A percentile compares a stretch with the other conserved stretches of the same genome.
Evolutionary conservation across 495 filamentous ascomycete genomes (phyloP).

Genomic region (Podospora didyma): DNA sequence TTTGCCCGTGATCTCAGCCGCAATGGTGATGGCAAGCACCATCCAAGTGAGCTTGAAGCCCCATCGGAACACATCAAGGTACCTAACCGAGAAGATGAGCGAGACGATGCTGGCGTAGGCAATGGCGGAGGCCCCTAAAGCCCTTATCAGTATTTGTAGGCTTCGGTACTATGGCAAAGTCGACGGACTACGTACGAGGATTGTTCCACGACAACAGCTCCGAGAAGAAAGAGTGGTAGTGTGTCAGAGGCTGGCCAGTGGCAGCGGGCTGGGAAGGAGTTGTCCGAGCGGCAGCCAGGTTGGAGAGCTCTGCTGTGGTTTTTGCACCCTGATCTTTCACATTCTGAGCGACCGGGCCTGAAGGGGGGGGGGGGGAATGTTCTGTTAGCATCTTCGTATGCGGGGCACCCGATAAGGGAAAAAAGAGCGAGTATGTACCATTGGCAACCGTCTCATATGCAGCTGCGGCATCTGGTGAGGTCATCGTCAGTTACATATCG

Average conservation of each 20-base stretch:
- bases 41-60: constrained; percentile 80
- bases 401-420: neutral
- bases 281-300: constrained; percentile 66
- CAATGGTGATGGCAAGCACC: constrained; percentile 61
- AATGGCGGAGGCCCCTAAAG: constrained; percentile 74
- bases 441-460: constrained; percentile 37
- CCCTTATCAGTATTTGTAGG: constrained; percentile 24
- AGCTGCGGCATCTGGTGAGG: constrained; percentile 35
- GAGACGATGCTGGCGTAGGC: constrained; percentile 69
- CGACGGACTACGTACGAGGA: constrained; percentile 34
- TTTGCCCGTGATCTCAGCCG: constrained; percentile 73
- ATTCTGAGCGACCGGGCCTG: constrained; percentile 74
- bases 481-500: constrained; percentile 15
- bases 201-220: constrained; percentile 70
- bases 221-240: constrained; percentile 95
- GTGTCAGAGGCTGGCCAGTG: constrained; percentile 85
- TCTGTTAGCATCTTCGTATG: neutral
- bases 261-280: constrained; percentile 64
- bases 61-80: constrained; percentile 84
- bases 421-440: constrained; percentile 24
- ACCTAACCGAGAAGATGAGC: constrained; percentile 86
- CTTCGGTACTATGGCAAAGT: neutral
- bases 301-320: constrained; percentile 68
- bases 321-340: constrained; percentile 69
- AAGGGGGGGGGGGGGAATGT: neutral